Evolutionary conservation across 345 rosid genomes (phyloP).

Genomic region (Erysimum cheiranthoides): DNA sequence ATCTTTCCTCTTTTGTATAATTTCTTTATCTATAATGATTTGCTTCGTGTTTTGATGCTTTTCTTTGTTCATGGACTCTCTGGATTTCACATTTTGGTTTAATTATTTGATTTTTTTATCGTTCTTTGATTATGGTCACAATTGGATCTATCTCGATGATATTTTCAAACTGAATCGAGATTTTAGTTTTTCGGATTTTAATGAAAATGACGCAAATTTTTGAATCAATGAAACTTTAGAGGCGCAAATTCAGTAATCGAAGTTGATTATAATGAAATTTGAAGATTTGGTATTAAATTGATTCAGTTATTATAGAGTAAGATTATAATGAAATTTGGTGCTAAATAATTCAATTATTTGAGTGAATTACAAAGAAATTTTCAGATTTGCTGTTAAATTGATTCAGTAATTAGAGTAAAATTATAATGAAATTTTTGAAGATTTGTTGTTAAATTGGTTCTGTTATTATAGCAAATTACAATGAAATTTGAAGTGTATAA

Average conservation of each 20-base stretch:
- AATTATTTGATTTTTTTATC: not conserved
- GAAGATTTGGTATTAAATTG: not conserved
- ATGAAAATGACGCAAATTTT: not conserved
- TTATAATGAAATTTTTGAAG: not conserved
- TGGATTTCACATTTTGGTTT: not conserved
- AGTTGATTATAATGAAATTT: not conserved
- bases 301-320: not conserved
- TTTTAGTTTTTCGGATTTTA: not conserved
- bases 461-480: too few species aligned
- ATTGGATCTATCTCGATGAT: constrained; percentile 4
- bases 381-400: not conserved
- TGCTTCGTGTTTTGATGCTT: not conserved
- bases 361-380: not conserved
- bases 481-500: not conserved
- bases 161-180: not conserved
- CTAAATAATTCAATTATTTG: not conserved
- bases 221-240: not conserved
- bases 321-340: not conserved
- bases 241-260: not conserved
- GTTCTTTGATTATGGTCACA: not conserved
- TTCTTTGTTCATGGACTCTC: not conserved
- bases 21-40: constrained; percentile 1
- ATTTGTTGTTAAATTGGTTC: not conserved
- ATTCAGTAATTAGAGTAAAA: not conserved
- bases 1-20: constrained; percentile 8